These are phyloP conservation scores for Pseudevernia furfuracea DNA, from an alignment of 495 filamentous ascomycete species.

Conservation along the genomic window DNA sequence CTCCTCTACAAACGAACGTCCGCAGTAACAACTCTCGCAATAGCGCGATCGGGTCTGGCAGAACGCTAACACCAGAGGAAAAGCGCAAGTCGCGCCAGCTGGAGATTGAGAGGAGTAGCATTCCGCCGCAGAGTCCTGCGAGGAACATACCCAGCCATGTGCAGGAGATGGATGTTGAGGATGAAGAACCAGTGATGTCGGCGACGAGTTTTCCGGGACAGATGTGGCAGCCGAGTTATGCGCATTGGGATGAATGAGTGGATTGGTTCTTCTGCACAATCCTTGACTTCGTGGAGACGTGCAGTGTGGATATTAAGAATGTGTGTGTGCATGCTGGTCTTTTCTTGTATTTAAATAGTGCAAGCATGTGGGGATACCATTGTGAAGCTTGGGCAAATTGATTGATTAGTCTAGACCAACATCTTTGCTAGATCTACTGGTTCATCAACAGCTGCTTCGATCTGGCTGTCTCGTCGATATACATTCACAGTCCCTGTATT, in stretches of 20 bases:
- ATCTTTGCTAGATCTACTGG: not conserved
- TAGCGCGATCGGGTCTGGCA: slow-evolving; percentile 7
- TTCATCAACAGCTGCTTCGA: not conserved
- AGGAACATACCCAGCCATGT: not conserved
- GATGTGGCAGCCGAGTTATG: slow-evolving; percentile 60
- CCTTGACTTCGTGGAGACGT: too few species aligned
- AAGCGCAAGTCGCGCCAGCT: slow-evolving; percentile 28
- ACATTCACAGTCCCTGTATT: not conserved
- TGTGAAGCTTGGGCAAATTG: not conserved
- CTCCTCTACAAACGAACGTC: slow-evolving; percentile 23
- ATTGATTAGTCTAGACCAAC: not conserved
- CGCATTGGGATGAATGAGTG: slow-evolving; percentile 14
- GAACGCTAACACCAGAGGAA: slow-evolving; percentile 26
- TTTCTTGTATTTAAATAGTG: not conserved
- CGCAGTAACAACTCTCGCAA: not conserved
- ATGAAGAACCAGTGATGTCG: slow-evolving; percentile 58
- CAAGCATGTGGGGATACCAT: not conserved
- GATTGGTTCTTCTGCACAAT: not conserved
- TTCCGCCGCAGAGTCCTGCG: slow-evolving; percentile 22
- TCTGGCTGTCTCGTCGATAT: not conserved
- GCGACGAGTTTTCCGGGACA: slow-evolving; percentile 75
- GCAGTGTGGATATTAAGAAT: not conserved
- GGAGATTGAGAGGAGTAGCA: slow-evolving; percentile 23
- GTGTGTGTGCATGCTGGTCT: not conserved
- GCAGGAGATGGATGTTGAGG: slow-evolving; percentile 29